A percentile compares a stretch with the other conserved stretches of the same genome.
Conservation (phyloP, 2,329 filamentous ascomycete species). For the Verticillium albo-atrum region DNA sequence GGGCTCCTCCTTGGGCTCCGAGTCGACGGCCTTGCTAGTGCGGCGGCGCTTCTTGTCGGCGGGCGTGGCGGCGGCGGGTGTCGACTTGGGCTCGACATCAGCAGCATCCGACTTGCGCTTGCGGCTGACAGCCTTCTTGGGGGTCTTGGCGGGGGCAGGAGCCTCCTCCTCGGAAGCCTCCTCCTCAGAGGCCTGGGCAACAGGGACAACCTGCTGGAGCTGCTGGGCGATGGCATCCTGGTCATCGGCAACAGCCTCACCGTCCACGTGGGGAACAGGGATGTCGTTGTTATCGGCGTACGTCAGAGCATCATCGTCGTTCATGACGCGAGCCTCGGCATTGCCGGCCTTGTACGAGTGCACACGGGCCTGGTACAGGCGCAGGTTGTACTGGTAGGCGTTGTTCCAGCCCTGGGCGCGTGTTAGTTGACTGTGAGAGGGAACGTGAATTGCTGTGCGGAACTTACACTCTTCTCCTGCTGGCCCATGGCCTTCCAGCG, state of each 20-base stretch:
- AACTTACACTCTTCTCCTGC: conserved; percentile 59
- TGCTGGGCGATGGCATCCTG: conserved; percentile 57
- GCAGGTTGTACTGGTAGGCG: conserved; percentile 63
- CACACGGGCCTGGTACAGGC: conserved; percentile 60
- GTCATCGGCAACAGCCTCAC: conserved; percentile 40
- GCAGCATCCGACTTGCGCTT: conserved; percentile 55
- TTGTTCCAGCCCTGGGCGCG: conserved; percentile 52
- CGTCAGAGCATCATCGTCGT: conserved; percentile 52
- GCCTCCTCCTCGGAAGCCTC: conserved; percentile 33
- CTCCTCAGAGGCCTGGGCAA: conserved; percentile 33
- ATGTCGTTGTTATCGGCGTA: conserved; percentile 58
- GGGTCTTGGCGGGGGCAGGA: conserved; percentile 47
- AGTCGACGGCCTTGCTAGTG: conserved; percentile 47
- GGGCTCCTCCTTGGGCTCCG: conserved; percentile 46
- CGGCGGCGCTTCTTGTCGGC: conserved; percentile 61
- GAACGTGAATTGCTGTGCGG: neutral
- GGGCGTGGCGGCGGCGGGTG: conserved; percentile 43
- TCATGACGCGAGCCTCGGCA: conserved; percentile 54
- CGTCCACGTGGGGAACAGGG: conserved; percentile 46
- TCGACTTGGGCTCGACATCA: conserved; percentile 32
- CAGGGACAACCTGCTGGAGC: conserved; percentile 40
- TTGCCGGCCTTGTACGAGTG: conserved; percentile 62
- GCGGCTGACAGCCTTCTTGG: conserved; percentile 50
- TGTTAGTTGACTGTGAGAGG: conserved; percentile 4
- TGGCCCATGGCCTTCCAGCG: conserved; percentile 78